Conservation (phyloP, 352 stramenopile genomes). For the Globisporangium yorkense region DNA sequence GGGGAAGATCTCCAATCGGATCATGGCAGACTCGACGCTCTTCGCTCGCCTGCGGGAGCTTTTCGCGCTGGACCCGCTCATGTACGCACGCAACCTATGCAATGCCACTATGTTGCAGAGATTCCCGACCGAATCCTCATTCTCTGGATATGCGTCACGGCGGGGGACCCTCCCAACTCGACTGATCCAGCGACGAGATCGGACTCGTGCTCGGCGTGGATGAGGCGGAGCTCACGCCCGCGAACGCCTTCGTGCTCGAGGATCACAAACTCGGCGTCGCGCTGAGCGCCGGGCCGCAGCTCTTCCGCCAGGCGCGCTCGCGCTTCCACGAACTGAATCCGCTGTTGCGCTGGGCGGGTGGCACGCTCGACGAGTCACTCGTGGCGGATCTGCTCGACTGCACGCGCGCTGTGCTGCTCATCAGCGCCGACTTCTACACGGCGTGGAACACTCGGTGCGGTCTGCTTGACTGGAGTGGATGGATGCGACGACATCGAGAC, state of each 20-base stretch:
- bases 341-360: conserved; percentile 6
- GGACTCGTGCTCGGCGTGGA: conserved; percentile 60
- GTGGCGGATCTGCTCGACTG: conserved; percentile 32
- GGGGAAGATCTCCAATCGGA: neutral
- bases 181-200: conserved; percentile 58
- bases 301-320: conserved; percentile 52
- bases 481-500: neutral
- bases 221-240: conserved; percentile 31
- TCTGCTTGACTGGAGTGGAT: neutral
- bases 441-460: conserved; percentile 72
- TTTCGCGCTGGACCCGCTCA: conserved; percentile 60
- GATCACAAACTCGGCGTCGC: conserved; percentile 77
- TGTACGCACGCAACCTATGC: conserved; percentile 25
- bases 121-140: neutral
- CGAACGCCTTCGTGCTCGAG: conserved; percentile 58
- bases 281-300: conserved; percentile 35
- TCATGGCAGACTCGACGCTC: neutral
- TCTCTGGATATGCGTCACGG: neutral
- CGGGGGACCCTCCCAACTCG: no score
- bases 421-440: conserved; percentile 82
- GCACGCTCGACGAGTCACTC: conserved; percentile 5
- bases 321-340: conserved; percentile 47
- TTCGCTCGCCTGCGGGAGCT: conserved; percentile 20
- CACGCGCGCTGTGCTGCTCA: conserved; percentile 61
- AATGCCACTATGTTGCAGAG: no score